phyloP scores from a whole-genome alignment of 257 asterid genomes.

The Nemophila menziesii region DNA sequence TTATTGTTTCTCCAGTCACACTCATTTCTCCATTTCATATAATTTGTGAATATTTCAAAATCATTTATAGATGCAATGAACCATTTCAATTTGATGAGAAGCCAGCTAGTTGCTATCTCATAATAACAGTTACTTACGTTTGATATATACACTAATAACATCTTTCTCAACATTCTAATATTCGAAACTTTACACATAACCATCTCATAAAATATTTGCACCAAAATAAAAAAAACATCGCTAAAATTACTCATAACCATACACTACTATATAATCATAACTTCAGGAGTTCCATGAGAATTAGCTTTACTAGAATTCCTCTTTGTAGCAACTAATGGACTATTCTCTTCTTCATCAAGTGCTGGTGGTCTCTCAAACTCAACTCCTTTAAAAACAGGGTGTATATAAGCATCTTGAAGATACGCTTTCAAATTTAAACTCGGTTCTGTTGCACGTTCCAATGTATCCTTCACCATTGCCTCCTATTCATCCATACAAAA shows the following conservation, averaged over 20 bases:
- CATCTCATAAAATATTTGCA: not conserved
- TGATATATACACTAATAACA: not conserved
- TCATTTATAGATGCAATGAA: no score
- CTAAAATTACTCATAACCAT: not conserved
- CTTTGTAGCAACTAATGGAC: not conserved
- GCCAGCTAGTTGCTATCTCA: not conserved
- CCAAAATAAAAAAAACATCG: not conserved
- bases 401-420: slow-evolving; percentile 39
- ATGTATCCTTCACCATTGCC: slow-evolving; percentile 54
- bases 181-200: no score
- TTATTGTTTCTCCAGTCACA: no score
- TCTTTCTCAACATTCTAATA: not conserved
- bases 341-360: slow-evolving; percentile 15
- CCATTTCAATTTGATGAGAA: not conserved
- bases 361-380: slow-evolving; percentile 12
- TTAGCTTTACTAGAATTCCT: slow-evolving; percentile 1
- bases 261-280: not conserved
- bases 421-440: slow-evolving; percentile 29
- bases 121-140: no score
- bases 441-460: slow-evolving; percentile 52
- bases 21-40: no score
- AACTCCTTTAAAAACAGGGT: slow-evolving; percentile 42
- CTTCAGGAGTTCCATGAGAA: not conserved
- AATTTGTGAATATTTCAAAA: no score
- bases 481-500: slow-evolving; percentile 18